phyloP scores from a whole-genome alignment of 352 stramenopile species.

The Pythium phragmitis region DNA sequence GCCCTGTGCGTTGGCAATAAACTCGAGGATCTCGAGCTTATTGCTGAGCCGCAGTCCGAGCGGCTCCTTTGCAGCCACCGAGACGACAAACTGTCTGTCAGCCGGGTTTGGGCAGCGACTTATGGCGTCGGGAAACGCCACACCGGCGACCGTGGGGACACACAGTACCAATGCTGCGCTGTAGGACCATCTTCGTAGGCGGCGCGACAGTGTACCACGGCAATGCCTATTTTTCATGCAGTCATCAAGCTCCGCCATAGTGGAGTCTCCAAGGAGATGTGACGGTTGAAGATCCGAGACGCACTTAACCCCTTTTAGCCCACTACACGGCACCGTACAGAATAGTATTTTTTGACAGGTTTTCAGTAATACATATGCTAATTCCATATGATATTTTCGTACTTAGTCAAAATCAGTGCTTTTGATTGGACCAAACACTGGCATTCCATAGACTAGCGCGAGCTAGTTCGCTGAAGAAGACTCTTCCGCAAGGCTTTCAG shows the following conservation, averaged over 20 bases:
- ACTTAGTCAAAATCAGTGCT: too few species aligned
- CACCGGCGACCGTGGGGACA: neutral
- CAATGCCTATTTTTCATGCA: neutral
- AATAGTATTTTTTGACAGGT: too few species aligned
- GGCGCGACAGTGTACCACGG: neutral
- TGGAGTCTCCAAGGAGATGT: neutral
- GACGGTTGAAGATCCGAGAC: neutral
- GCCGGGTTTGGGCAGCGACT: constrained; percentile 12
- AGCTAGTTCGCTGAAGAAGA: too few species aligned
- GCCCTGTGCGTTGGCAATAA: constrained; percentile 53
- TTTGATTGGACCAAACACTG: too few species aligned
- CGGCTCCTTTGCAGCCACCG: constrained; percentile 36
- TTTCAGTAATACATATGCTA: too few species aligned
- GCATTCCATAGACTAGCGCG: too few species aligned
- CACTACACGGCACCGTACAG: too few species aligned
- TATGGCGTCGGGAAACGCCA: constrained; percentile 6
- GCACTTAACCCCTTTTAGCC: neutral
- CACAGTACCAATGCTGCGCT: too few species aligned
- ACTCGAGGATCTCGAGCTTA: constrained; percentile 63
- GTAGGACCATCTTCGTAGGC: too few species aligned
- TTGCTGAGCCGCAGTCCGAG: constrained; percentile 64
- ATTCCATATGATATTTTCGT: too few species aligned
- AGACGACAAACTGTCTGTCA: constrained; percentile 50
- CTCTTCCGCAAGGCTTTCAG: too few species aligned
- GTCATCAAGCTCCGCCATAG: too few species aligned